These are phyloP conservation scores for Ophiostoma sp. DNA, from an alignment of 2,329 filamentous ascomycete genomes.

Conservation along the genomic window DNA sequence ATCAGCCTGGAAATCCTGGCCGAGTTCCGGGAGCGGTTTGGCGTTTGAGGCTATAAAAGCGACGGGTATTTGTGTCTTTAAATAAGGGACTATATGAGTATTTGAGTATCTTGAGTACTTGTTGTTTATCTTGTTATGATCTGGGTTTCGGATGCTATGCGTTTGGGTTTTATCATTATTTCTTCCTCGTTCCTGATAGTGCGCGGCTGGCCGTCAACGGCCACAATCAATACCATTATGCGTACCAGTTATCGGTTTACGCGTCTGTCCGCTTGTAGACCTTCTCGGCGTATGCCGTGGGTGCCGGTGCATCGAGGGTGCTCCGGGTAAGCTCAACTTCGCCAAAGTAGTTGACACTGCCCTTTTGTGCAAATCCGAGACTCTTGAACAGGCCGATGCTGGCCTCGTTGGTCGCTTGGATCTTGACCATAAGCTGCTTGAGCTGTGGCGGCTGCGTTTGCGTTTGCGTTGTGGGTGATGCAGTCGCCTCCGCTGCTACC, in stretches of 20 bases:
- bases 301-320: slow-evolving; percentile 28
- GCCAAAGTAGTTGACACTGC: slow-evolving; percentile 54
- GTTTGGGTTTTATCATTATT: background rate
- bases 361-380: slow-evolving; percentile 49
- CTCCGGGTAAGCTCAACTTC: slow-evolving; percentile 46
- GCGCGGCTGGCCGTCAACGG: background rate
- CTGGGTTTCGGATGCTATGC: background rate
- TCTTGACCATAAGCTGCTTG: slow-evolving; percentile 38
- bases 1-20: slow-evolving; percentile 57
- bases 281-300: slow-evolving; percentile 22
- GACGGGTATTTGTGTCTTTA: background rate
- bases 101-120: background rate
- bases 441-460: slow-evolving; percentile 23
- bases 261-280: slow-evolving; percentile 16
- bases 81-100: too few species aligned
- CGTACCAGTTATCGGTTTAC: background rate
- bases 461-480: slow-evolving; percentile 12
- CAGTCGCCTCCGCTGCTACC: background rate
- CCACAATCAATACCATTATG: background rate
- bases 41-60: slow-evolving; percentile 27
- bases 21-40: slow-evolving; percentile 50
- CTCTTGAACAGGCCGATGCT: slow-evolving; percentile 49
- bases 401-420: slow-evolving; percentile 49
- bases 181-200: background rate
- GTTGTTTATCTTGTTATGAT: background rate